A percentile compares a stretch with the other conserved stretches of the same genome.
Conservation (phyloP, 2,329 filamentous ascomycete genomes). For the Emmonsia crescens region DNA sequence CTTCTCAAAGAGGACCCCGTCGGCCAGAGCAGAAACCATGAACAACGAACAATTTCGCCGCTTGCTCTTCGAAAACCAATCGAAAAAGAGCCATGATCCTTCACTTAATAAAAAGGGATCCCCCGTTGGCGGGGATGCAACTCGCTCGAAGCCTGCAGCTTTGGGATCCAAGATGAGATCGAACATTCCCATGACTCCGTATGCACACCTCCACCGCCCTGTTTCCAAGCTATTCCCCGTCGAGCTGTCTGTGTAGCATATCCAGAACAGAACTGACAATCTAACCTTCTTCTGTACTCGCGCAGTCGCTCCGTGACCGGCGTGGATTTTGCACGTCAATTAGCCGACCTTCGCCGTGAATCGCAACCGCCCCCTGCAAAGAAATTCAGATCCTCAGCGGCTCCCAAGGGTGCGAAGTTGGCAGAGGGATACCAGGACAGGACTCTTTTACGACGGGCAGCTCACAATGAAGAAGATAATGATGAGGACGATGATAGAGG, state of each 20-base stretch:
- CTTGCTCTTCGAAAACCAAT: slow-evolving; percentile 50
- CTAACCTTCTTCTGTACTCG: background rate
- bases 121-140: slow-evolving; percentile 27
- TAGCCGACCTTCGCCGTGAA: slow-evolving; percentile 60
- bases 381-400: slow-evolving; percentile 62
- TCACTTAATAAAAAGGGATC: slow-evolving; percentile 13
- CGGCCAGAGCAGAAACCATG: slow-evolving; percentile 44
- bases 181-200: slow-evolving; percentile 92
- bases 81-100: slow-evolving; percentile 23
- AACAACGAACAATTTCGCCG: slow-evolving; percentile 93
- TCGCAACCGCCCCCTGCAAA: slow-evolving; percentile 48
- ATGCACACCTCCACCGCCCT: slow-evolving; percentile 23
- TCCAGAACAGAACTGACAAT: slow-evolving; percentile 8
- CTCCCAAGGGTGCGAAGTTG: slow-evolving; percentile 72
- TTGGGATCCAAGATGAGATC: slow-evolving; percentile 69
- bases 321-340: slow-evolving; percentile 70
- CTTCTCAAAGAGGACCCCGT: background rate
- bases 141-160: slow-evolving; percentile 41
- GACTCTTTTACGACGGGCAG: slow-evolving; percentile 51
- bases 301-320: slow-evolving; percentile 55
- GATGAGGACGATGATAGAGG: slow-evolving; percentile 39
- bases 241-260: slow-evolving; percentile 2
- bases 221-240: background rate
- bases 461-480: slow-evolving; percentile 40
- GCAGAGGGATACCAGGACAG: slow-evolving; percentile 77